Evolutionary conservation across 176 grass and related monocot genomes (phyloP), one percentile per base, ranked within the genome.

Genomic region (Hordeum marinum): DNA sequence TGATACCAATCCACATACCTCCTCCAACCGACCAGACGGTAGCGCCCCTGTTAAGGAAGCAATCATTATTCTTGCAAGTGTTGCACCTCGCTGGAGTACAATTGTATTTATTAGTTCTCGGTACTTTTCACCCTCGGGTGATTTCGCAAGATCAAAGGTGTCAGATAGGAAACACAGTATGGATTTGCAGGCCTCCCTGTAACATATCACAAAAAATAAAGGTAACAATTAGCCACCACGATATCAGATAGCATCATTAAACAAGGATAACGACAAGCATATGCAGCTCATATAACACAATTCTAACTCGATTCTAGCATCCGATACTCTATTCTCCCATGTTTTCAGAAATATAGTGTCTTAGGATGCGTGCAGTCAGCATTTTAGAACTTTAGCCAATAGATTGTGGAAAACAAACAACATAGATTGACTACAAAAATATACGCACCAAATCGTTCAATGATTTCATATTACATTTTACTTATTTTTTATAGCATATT

Each of bases 121-220:
- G 55, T 96, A 99, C 65, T 89, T 90, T 24, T 78, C 79, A 37
- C 92, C 92, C 11, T 88, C 90, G 4, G 93, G 36, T 60, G 88
- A 96, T 77, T 95, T 99, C 46, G 90, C 85, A 88, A 99, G 88
- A 87, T 99, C 91, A 89, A 94, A 83, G 43, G 92, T 74, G 23
- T 99, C 96, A 74, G 94, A 94, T 27, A 99, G 70, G 91, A 96
- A 99, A 54, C 84, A 89, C 66, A 99, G 88, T 87, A 99, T 94
- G 13, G 93, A 99, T 89, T 96, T 99, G 85, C 94, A 96, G 60
- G 96, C 96, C 80, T 99, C 96, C 85, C 96, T 96, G 84, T 79
- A 40, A 58, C 62, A 89, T 43, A 35, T 37, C 76, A 89, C 46
- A 35, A 71, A 88, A 85, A 29, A 11, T 73, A 14, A 34, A 34